Base-by-base conservation (phyloP, 495 filamentous ascomycete genomes). In the Daldinia loculata region DNA sequence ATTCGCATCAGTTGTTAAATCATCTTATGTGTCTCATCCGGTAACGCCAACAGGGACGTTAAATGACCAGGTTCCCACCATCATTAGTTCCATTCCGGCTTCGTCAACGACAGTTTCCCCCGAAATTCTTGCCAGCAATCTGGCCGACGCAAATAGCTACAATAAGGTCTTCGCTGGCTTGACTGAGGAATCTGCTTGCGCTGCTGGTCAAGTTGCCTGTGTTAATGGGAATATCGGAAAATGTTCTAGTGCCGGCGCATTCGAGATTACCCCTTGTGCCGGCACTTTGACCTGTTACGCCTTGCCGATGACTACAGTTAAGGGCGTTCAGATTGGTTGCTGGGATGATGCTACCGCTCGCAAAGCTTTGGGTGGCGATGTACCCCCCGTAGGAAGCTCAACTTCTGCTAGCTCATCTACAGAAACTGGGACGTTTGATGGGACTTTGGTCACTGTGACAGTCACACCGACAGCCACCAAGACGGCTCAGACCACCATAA, bases 141-240 rank as follows among this genome's bases (percentile, higher is more conserved):
- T 81, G 11, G 70, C 72, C 26, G 51, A 73, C 27, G 83, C 83
- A n/a, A 75, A 76, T 26, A 48, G 69, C 3, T 80, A 76, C 65
- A 84, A 84, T 63, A 17, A 61, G 24, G 50, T 81, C 19, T 84
- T 80, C 51, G 65, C 76, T n/a, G 70, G 57, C n/a, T 58, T 84
- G n/a, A 80, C 75, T 11, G 66, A 74, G 27, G 41, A 82, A 19
- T 77, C 79, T 0, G 76, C 78, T 51, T 84, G 83, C 60, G 55
- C n/a, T 4, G 26, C 41, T 4, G 74, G 73, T 34, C 82, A 84
- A 58, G 77, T 76, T 8, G 83, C 82, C 7, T 84, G 83, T 52
- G 74, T 84, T 50, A 68, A 75, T 8, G 79, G 81, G 22, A 75
- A 72, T 8, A 67, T 80, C 6, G 80, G 64, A 3, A 66, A 52